A percentile compares a stretch with the other conserved stretches of the same genome.
Evolutionary conservation across 345 rosid species (phyloP).

Genomic region (Durio zibethinus): DNA sequence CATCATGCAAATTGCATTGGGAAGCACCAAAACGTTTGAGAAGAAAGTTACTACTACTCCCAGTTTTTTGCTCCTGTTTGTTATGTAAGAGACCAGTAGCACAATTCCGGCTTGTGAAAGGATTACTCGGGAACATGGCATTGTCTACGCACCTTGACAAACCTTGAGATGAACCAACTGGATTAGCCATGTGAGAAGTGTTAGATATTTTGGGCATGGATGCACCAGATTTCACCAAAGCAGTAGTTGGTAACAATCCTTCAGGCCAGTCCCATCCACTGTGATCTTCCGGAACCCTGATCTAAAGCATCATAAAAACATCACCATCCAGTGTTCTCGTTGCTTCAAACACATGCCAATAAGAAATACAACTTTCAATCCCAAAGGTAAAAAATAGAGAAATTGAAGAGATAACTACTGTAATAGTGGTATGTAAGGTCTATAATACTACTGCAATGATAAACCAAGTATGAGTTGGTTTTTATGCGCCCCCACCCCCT

Average conservation of each 20-base stretch:
- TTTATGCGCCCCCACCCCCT: neutral
- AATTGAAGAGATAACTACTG: neutral
- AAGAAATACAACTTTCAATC: slow-evolving; percentile 48
- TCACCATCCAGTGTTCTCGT: slow-evolving; percentile 67
- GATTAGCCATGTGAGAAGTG: slow-evolving; percentile 29
- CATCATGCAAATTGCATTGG: slow-evolving; percentile 18
- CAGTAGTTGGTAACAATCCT: slow-evolving; percentile 41
- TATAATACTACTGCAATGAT: neutral
- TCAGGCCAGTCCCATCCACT: slow-evolving; percentile 67
- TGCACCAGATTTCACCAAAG: slow-evolving; percentile 37
- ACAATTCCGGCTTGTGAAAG: slow-evolving; percentile 10
- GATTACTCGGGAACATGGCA: slow-evolving; percentile 13
- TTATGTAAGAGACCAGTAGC: slow-evolving; percentile 20
- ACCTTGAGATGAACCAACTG: slow-evolving; percentile 30
- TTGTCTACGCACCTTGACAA: slow-evolving; percentile 20
- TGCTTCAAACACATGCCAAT: slow-evolving; percentile 62
- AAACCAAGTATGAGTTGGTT: neutral
- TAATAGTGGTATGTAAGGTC: neutral
- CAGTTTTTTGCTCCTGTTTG: slow-evolving; percentile 27
- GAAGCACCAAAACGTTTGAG: slow-evolving; percentile 24
- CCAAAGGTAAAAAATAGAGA: slow-evolving; percentile 23
- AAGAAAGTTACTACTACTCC: slow-evolving; percentile 22
- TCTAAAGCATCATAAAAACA: slow-evolving; percentile 68
- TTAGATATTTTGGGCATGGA: slow-evolving; percentile 21
- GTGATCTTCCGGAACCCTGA: slow-evolving; percentile 62